Evolutionary conservation across 768 basidiomycete genomes (phyloP).

Genomic region (Kwoniella dejecticola): DNA sequence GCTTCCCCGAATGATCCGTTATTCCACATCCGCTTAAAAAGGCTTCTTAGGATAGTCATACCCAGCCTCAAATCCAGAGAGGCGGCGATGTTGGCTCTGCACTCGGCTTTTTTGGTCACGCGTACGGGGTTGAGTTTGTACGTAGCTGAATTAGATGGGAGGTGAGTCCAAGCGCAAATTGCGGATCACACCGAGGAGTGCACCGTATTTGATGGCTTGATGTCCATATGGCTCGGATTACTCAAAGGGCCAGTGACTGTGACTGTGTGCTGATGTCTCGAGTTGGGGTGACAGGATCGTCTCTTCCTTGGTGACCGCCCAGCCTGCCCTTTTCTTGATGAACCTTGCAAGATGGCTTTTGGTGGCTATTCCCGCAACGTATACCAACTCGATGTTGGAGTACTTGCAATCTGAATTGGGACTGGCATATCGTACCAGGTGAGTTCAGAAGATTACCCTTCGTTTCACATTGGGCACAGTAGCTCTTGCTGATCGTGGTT

Average conservation of each 20-base stretch:
- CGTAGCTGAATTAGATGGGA: slow-evolving; percentile 90
- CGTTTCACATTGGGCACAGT: no score
- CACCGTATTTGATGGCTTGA: neutral
- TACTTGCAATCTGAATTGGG: slow-evolving; percentile 87
- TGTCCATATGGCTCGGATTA: no score
- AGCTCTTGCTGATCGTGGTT: no score
- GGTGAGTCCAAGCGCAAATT: no score
- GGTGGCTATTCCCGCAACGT: slow-evolving; percentile 73
- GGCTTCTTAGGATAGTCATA: slow-evolving; percentile 82
- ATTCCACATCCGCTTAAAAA: slow-evolving; percentile 78
- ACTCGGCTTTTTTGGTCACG: slow-evolving; percentile 83
- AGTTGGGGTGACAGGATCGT: slow-evolving; percentile 69
- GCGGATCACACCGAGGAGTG: no score
- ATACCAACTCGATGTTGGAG: slow-evolving; percentile 68
- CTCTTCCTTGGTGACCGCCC: slow-evolving; percentile 86
- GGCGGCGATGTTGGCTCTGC: slow-evolving; percentile 79
- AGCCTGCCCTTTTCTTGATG: slow-evolving; percentile 72
- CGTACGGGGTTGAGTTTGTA: slow-evolving; percentile 90
- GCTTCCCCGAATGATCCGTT: slow-evolving; percentile 75
- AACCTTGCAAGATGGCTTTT: slow-evolving; percentile 88
- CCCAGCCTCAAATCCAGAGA: slow-evolving; percentile 83
- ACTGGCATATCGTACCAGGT: slow-evolving; percentile 49
- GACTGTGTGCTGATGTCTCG: neutral
- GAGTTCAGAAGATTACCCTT: slow-evolving; percentile 8
- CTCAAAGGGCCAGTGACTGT: no score